A percentile compares a stretch with the other conserved stretches of the same genome.
phyloP scores from a whole-genome alignment of 108 stramenopile genomes.

The Mayamaea pseudoterrestris region DNA sequence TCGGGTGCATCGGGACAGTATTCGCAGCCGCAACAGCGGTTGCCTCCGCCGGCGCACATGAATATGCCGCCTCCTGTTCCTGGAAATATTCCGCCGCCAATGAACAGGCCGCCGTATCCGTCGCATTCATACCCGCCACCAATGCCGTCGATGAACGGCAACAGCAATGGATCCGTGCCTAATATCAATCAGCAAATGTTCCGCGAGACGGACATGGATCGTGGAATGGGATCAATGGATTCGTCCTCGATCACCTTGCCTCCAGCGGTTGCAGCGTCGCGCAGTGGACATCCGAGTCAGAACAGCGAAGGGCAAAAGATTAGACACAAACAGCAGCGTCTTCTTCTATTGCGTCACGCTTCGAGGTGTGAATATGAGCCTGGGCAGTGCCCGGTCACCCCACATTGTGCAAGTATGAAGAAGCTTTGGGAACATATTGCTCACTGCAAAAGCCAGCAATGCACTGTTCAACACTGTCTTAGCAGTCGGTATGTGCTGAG shows the following conservation, averaged over 20 bases:
- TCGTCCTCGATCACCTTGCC: background rate
- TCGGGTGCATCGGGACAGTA: too few species aligned
- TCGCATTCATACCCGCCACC: too few species aligned
- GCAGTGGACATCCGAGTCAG: constrained; percentile 5
- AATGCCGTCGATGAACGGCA: too few species aligned
- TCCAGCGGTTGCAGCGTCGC: background rate
- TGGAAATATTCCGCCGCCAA: too few species aligned
- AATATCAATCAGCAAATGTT: too few species aligned
- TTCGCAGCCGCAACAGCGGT: too few species aligned
- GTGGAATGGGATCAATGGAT: too few species aligned
- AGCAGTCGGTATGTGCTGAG: constrained; percentile 95
- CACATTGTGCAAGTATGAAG: constrained; percentile 97
- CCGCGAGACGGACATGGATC: too few species aligned
- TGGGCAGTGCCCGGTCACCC: constrained; percentile 82
- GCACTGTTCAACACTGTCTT: constrained; percentile 91
- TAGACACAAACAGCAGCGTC: constrained; percentile 94
- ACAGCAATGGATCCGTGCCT: too few species aligned
- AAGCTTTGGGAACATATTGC: constrained; percentile 97
- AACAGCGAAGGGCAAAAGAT: constrained; percentile 74
- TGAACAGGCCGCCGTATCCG: too few species aligned
- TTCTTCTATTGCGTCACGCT: constrained; percentile 92
- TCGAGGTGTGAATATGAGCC: constrained; percentile 82
- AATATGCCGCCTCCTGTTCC: too few species aligned
- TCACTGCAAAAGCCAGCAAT: constrained; percentile 89
- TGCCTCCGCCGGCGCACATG: too few species aligned